Conservation (phyloP, 176 grass and related monocot genomes). For the Secale cereale region DNA sequence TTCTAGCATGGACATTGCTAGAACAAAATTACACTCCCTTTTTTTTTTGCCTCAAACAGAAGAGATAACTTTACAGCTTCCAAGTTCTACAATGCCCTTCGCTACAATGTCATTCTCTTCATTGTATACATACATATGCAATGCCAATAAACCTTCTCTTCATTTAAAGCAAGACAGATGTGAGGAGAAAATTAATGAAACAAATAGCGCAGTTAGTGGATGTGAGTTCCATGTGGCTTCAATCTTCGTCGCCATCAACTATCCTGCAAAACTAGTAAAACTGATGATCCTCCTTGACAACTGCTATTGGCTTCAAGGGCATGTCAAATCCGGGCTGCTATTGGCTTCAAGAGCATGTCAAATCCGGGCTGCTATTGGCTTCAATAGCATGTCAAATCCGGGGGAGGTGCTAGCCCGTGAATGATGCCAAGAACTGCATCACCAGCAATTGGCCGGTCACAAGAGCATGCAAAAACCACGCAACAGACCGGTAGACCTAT, state of each 20-base stretch:
- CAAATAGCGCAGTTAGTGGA: not conserved
- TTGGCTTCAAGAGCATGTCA: not conserved
- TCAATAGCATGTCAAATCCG: not conserved
- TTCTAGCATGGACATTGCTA: not conserved
- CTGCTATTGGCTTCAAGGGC: not conserved
- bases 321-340: not conserved
- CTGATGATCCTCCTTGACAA: not conserved
- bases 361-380: not conserved
- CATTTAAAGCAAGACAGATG: not conserved
- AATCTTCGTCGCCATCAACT: not conserved
- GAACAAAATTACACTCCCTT: not conserved
- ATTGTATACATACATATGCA: not conserved
- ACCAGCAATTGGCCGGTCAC: not conserved
- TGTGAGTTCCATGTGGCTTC: not conserved
- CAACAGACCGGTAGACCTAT: not conserved
- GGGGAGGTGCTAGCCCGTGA: not conserved
- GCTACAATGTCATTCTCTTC: not conserved
- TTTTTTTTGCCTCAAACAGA: not conserved
- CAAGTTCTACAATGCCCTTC: not conserved
- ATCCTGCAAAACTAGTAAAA: not conserved
- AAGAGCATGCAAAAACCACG: not conserved
- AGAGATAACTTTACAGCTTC: not conserved
- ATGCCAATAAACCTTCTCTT: not conserved
- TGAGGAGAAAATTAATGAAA: not conserved
- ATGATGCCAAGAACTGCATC: not conserved